Base-by-base conservation (phyloP, 495 filamentous ascomycete species). In the Lophium mytilinum region DNA sequence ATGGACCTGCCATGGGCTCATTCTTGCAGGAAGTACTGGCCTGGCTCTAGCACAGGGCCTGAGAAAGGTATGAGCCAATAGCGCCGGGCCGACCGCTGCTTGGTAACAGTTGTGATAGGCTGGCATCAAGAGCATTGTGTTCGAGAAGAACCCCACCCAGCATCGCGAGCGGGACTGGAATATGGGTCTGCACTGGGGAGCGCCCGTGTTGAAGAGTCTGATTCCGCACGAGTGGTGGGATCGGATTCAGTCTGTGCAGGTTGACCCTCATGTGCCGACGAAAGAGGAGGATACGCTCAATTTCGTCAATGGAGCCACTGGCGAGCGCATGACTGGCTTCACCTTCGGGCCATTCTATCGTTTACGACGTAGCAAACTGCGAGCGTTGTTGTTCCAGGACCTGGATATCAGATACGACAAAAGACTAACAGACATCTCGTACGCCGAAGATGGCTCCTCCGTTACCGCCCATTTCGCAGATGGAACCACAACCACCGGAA, bases 181-280 rank as follows among this genome's bases (percentile, higher is more conserved):
- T 34, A 78, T 82, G 56, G 69, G 75, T 7, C 63, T 80, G 10
- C 78, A 83, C 58, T 84, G 80, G 80, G 76, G 73, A 0, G 65
- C 72, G 10, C 63, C 66, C 0, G 64, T 73, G 1, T 66, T 81
- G 0, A 66, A 66, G 11, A 60, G 68, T 1, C 69, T 70, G n/a
- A 57, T 79, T n/a, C 62, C 75, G 0, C 58, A 66, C 0, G 61
- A 72, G 8, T 61, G 71, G 41, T 68, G 60, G 58, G 61, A 57
- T 24, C 59, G 68, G 6, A 66, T 74, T 40, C 60, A 72, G 21
- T 68, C 73, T 52, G 46, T 73, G 30, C 69, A 80, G 67, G 69
- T 78, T 60, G 60, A 69, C 62, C 71, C 61, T 55, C 62, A 64
- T 18, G 63, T 66, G 30, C 71, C 64, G 19, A 68, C 56, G 19